These are phyloP conservation scores for Clitocybe nebularis DNA, from an alignment of 1,284 basidiomycete genomes.

Conservation along the genomic window DNA sequence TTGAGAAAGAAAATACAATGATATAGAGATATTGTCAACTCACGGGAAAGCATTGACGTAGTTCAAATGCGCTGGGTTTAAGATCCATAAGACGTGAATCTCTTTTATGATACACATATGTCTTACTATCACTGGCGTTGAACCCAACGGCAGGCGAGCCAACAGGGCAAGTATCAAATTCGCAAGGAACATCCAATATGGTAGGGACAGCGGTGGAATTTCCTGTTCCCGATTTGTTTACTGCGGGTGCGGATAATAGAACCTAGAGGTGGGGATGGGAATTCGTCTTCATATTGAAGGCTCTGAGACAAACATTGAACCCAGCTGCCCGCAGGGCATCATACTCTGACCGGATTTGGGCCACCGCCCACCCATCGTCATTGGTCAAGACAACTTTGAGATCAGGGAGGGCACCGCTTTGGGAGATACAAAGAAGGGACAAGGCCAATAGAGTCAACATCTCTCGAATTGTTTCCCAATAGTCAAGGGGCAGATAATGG, in stretches of 20 bases:
- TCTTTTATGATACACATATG: background rate
- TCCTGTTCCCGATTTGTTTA: background rate
- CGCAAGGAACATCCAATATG: background rate
- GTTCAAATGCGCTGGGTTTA: background rate
- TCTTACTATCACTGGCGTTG: background rate
- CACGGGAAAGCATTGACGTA: background rate
- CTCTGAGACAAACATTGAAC: background rate
- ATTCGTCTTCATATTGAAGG: background rate
- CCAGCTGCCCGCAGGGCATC: background rate
- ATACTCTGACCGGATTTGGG: background rate
- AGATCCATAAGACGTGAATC: background rate
- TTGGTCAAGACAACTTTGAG: background rate
- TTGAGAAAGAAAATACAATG: background rate
- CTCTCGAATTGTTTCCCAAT: no score
- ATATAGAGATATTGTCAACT: background rate
- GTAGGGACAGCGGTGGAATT: background rate
- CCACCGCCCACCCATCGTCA: slow-evolving; percentile 1
- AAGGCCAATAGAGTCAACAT: no score
- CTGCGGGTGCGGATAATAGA: background rate
- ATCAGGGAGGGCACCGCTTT: background rate
- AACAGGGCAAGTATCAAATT: background rate
- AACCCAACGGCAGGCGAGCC: background rate
- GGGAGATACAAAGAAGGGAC: no score
- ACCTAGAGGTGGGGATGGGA: background rate
- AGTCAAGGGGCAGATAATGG: no score